phyloP scores from a whole-genome alignment of 2,329 filamentous ascomycete genomes.

The Pseudogymnoascus sp. region DNA sequence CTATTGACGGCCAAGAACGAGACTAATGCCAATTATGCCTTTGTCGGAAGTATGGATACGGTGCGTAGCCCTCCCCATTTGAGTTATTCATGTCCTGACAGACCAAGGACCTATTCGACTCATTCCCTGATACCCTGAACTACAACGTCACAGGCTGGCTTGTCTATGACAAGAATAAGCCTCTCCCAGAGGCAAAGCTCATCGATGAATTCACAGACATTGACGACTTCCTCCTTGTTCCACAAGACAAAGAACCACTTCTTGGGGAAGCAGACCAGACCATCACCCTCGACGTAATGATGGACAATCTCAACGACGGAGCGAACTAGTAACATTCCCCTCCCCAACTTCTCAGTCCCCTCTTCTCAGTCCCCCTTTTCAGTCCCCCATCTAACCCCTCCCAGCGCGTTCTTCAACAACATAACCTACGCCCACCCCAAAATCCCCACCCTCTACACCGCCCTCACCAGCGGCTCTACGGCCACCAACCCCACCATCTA shows the following conservation, averaged over 20 bases:
- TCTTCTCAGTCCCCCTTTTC: too few species aligned
- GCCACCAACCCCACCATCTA: constrained; percentile 54
- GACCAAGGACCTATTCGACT: constrained; percentile 51
- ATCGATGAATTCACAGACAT: constrained; percentile 57
- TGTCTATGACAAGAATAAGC: constrained; percentile 42
- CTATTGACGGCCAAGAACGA: constrained; percentile 55
- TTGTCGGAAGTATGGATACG: constrained; percentile 61
- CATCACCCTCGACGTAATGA: constrained; percentile 54
- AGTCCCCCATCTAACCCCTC: neutral
- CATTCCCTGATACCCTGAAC: constrained; percentile 57
- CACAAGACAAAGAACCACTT: constrained; percentile 55
- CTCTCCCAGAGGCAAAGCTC: constrained; percentile 41
- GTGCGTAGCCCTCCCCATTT: constrained; percentile 14
- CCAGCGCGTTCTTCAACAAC: constrained; percentile 50
- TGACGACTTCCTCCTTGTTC: constrained; percentile 65
- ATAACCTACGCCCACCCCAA: constrained; percentile 55
- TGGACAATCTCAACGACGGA: constrained; percentile 60
- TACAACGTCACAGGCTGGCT: constrained; percentile 60
- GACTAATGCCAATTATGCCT: constrained; percentile 54
- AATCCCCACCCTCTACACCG: constrained; percentile 60
- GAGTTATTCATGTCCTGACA: constrained; percentile 16
- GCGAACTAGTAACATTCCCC: constrained; percentile 59
- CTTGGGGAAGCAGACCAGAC: constrained; percentile 53
- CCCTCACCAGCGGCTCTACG: constrained; percentile 43
- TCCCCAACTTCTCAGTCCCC: too few species aligned